A percentile compares a stretch with the other conserved stretches of the same genome.
Conservation (phyloP, 768 basidiomycete genomes). For the Melanogaster broomeanus region DNA sequence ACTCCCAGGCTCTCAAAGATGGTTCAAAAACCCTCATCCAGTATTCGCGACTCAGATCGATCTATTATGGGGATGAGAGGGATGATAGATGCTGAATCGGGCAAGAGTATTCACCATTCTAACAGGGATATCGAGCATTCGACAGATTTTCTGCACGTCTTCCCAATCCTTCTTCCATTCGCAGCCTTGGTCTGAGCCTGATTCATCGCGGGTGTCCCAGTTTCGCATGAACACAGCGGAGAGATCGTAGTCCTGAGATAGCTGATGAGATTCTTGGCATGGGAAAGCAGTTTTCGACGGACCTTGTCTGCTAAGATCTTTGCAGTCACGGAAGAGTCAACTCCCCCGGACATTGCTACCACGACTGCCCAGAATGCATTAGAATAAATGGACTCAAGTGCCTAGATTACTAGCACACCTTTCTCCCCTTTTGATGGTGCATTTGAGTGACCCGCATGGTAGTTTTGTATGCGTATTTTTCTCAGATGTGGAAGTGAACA, state of each 20-base stretch:
- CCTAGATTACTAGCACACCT: slow-evolving; percentile 6
- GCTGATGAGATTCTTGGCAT: neutral
- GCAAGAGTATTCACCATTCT: slow-evolving; percentile 50
- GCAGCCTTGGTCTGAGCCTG: slow-evolving; percentile 76
- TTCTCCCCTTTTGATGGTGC: slow-evolving; percentile 30
- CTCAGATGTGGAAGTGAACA: neutral
- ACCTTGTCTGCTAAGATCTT: slow-evolving; percentile 71
- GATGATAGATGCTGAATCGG: neutral
- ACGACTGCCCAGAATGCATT: slow-evolving; percentile 53
- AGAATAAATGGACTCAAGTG: neutral
- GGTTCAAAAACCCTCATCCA: slow-evolving; percentile 93
- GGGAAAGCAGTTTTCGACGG: slow-evolving; percentile 4
- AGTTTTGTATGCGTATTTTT: slow-evolving; percentile 3
- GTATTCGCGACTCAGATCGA: slow-evolving; percentile 89
- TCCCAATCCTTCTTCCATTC: slow-evolving; percentile 97
- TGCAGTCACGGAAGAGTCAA: slow-evolving; percentile 92
- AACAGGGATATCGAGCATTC: slow-evolving; percentile 69
- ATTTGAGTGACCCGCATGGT: slow-evolving; percentile 15
- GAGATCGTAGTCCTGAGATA: slow-evolving; percentile 69
- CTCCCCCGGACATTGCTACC: slow-evolving; percentile 93
- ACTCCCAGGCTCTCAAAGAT: slow-evolving; percentile 73
- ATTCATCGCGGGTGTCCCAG: slow-evolving; percentile 89
- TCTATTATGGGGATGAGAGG: slow-evolving; percentile 39
- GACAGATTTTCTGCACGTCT: slow-evolving; percentile 83
- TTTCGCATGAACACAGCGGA: slow-evolving; percentile 95